These are phyloP conservation scores for Neurospora sublineolata DNA, from an alignment of 495 filamentous ascomycete genomes.

Conservation along the genomic window DNA sequence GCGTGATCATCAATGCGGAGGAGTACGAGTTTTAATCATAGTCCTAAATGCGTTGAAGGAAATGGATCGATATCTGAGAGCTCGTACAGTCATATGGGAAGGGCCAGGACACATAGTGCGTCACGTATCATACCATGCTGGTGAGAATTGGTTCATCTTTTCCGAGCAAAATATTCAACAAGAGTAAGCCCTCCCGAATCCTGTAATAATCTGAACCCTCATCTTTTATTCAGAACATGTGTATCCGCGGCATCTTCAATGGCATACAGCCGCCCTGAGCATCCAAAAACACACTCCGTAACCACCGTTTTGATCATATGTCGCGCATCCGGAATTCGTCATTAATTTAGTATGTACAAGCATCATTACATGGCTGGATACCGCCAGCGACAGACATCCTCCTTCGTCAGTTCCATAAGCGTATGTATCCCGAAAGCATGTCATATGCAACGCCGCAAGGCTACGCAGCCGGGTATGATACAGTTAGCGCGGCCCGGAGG, in stretches of 20 bases:
- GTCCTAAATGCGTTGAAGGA: not conserved
- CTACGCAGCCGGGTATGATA: not conserved
- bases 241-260: not conserved
- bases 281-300: not conserved
- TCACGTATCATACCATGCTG: not conserved
- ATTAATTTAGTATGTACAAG: conserved; percentile 5
- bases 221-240: not conserved
- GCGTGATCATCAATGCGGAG: conserved; percentile 5
- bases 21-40: not conserved
- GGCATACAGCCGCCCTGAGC: not conserved
- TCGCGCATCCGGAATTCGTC: not conserved
- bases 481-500: not conserved
- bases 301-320: not conserved
- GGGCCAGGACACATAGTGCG: not conserved
- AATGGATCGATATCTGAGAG: not conserved
- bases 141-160: not conserved
- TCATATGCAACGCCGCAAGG: not conserved
- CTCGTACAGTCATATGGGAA: not conserved
- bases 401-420: conserved; percentile 2
- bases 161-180: not conserved
- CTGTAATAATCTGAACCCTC: not conserved
- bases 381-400: conserved; percentile 8
- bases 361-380: not conserved
- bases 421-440: conserved; percentile 1
- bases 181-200: not conserved